A percentile compares a stretch with the other conserved stretches of the same genome.
Evolutionary conservation across 1,284 basidiomycete genomes (phyloP).

Genomic region (Abortiporus biennis): DNA sequence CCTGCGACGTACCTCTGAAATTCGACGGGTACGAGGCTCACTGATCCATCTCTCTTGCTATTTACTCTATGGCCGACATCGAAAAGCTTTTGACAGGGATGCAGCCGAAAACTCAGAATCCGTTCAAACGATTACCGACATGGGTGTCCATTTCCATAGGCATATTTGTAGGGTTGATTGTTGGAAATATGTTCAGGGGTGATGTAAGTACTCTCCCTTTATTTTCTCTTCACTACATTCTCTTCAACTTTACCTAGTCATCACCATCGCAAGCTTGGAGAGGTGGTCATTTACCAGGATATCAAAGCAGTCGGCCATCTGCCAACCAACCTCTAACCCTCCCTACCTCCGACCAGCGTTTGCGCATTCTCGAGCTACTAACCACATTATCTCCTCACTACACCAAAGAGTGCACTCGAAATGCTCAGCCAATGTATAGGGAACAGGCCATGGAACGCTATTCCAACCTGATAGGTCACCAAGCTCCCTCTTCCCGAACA

Average conservation of each 20-base stretch:
- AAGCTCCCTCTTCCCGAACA: conserved; percentile 40
- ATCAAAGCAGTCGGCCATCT: conserved; percentile 30
- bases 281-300: conserved; percentile 37
- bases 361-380: conserved; percentile 80
- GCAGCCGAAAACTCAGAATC: conserved; percentile 25
- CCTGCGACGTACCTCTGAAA: no score
- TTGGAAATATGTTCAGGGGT: conserved; percentile 48
- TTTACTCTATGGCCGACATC: background rate
- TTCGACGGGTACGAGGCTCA: no score
- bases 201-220: conserved; percentile 17
- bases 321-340: conserved; percentile 56
- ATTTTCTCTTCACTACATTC: background rate
- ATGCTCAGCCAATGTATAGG: conserved; percentile 76
- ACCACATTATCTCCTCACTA: conserved; percentile 84
- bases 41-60: background rate
- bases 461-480: conserved; percentile 73
- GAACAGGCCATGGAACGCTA: conserved; percentile 86
- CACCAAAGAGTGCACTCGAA: conserved; percentile 84
- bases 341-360: conserved; percentile 75
- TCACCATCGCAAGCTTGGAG: conserved; percentile 46
- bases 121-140: conserved; percentile 25
- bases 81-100: conserved; percentile 14
- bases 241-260: conserved; percentile 10
- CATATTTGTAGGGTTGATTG: conserved; percentile 56
- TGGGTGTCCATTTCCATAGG: conserved; percentile 56